phyloP scores from a whole-genome alignment of 1,284 basidiomycete species.

The Puccinia sorghi region DNA sequence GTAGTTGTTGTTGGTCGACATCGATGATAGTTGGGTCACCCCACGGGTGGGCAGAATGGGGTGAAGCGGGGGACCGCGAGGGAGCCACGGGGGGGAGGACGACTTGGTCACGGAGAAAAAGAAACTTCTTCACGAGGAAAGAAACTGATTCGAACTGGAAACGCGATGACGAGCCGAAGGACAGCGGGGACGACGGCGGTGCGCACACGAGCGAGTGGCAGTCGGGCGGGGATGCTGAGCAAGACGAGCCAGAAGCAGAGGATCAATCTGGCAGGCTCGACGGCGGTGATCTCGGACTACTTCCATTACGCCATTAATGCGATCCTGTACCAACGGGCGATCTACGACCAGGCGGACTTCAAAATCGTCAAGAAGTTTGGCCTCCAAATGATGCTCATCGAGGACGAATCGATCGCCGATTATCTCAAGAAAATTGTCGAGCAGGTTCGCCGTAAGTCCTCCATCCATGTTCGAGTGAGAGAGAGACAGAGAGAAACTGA shows the following conservation, averaged over 20 bases:
- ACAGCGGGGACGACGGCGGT: neutral
- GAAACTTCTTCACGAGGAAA: too few relatives aligned
- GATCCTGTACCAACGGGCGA: conserved; percentile 95
- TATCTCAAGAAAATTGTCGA: conserved; percentile 88
- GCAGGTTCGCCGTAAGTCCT: conserved; percentile 66
- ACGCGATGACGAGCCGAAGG: too few relatives aligned
- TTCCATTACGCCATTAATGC: conserved; percentile 97
- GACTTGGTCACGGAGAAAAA: too few relatives aligned
- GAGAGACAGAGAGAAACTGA: conserved; percentile 20
- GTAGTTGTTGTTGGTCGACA: too few relatives aligned
- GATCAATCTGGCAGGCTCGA: conserved; percentile 93
- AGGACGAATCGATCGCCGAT: conserved; percentile 85
- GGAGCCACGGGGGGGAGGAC: too few relatives aligned
- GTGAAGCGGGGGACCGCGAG: too few relatives aligned
- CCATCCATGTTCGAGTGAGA: too few relatives aligned
- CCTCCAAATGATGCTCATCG: conserved; percentile 88
- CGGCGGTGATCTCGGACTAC: conserved; percentile 94
- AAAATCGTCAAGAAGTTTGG: conserved; percentile 75
- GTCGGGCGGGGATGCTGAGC: too few relatives aligned
- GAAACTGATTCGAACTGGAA: too few relatives aligned
- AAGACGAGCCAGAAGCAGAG: conserved; percentile 60
- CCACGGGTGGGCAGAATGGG: too few relatives aligned
- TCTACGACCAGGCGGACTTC: conserved; percentile 98
- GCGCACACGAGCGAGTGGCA: neutral
- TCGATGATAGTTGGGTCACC: too few relatives aligned